Conservation (phyloP, 129 eudicot species). For the Pulicaria dysenterica region DNA sequence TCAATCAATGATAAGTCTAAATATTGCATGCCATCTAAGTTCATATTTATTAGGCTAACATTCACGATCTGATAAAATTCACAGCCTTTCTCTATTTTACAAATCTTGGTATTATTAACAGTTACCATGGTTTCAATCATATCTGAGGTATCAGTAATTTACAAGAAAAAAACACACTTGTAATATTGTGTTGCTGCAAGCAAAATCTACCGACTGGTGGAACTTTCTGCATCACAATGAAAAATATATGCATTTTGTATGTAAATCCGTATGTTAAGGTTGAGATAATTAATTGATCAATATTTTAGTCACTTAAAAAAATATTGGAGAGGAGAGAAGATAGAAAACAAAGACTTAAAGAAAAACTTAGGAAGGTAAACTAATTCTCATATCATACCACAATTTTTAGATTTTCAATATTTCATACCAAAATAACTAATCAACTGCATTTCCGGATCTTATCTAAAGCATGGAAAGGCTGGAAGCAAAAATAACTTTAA, state of each 20-base stretch:
- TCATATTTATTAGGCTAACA: not conserved
- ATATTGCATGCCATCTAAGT: not conserved
- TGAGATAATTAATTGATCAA: not conserved
- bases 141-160: slow-evolving; percentile 4
- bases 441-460: slow-evolving; percentile 4
- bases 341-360: not conserved
- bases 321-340: slow-evolving; percentile 3
- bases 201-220: slow-evolving; percentile 38
- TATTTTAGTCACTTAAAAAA: slow-evolving; percentile 7
- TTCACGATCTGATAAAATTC: not conserved
- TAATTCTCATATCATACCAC: not conserved
- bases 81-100: not conserved
- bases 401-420: not conserved
- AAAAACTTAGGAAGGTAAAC: not conserved
- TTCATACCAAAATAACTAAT: too few relatives aligned
- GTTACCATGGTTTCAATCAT: slow-evolving; percentile 3
- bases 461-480: slow-evolving; percentile 1
- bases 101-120: not conserved
- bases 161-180: slow-evolving; percentile 33
- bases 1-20: not conserved
- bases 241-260: slow-evolving; percentile 10
- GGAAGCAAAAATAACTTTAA: not conserved
- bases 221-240: slow-evolving; percentile 58
- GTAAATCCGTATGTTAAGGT: not conserved
- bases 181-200: slow-evolving; percentile 34